Evolutionary conservation across 176 grass and related monocot species (phyloP), one percentile per base, ranked within the genome.

Genomic region (Dendrocalamus sinicus): DNA sequence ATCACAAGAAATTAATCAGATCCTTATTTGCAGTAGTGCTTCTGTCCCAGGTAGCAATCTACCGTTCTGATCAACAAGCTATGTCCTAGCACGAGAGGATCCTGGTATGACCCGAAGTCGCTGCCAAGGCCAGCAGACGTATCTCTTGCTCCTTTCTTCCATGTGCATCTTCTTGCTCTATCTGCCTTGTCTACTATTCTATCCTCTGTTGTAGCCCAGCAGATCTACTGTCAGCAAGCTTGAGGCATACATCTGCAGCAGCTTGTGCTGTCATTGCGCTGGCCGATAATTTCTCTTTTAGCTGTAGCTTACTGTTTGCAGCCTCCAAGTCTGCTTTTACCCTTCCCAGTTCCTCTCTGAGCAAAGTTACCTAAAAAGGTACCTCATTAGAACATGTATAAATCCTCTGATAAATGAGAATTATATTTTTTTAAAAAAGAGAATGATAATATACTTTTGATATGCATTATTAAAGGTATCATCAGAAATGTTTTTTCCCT

Each of bases 211-310:
- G 85, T 45, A 95, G 77, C 37, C 82, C 80, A 14, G 87, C 89
- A 17, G 89, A 89, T 81, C 91, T 89, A 39, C 76, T 93, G 85
- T 98, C 95, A 22, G 93, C 89, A 76, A 98, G 87, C 75, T 80
- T 90, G 83, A 95, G 85, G 67, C 91, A 95, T 19, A 85, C 86
- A 81, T 90, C 91, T 37, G 91, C 91, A 55, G 95, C 92, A 69
- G 91, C 89, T 87, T 95, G 91, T 53, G 93, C 93, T 72, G 85
- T 83, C 93, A 98, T 95, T 87, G 91, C 91, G 61, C 80, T 87
- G 65, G 77, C 60, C 16, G 88, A 93, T 66, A 98, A 55, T 76
- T 85, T 90, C 66, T 95, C 89, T 75, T 95, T 95, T 45, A 93
- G 66, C 16, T 88, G 30, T 40, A 92, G 76, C 81, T 95, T 95